Percentiles rank a stretch among this genome's conserved stretches.
Conservation (phyloP, 1,139 yeast species). For the Lizanozyma gosingica region DNA sequence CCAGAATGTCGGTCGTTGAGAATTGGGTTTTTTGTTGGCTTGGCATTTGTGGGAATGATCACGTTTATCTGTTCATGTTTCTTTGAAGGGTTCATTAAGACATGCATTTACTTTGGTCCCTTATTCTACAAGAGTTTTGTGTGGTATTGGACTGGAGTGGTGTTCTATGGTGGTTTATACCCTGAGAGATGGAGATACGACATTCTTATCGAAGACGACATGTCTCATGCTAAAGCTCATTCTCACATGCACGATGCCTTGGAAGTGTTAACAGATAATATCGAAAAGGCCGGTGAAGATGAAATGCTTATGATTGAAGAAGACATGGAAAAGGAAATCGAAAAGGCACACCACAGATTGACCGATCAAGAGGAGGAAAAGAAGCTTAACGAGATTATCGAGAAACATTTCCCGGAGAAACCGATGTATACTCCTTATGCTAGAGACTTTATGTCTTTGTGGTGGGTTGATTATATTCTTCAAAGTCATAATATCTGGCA, state of each 20-base stretch:
- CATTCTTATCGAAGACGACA: slow-evolving; percentile 30
- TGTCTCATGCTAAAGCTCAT: slow-evolving; percentile 9
- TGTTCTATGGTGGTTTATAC: slow-evolving; percentile 77
- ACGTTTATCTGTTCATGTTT: slow-evolving; percentile 52
- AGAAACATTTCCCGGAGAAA: slow-evolving; percentile 43
- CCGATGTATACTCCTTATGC: slow-evolving; percentile 39
- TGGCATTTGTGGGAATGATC: slow-evolving; percentile 67
- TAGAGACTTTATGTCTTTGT: slow-evolving; percentile 51
- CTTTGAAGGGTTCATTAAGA: slow-evolving; percentile 46
- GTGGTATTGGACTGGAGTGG: slow-evolving; percentile 77
- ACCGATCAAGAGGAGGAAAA: slow-evolving; percentile 5
- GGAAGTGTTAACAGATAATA: slow-evolving; percentile 28
- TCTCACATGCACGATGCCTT: slow-evolving; percentile 20
- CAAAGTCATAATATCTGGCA: slow-evolving; percentile 94
- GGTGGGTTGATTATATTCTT: slow-evolving; percentile 76
- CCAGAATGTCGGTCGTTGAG: slow-evolving; percentile 78
- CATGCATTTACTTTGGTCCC: slow-evolving; percentile 52
- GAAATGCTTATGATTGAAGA: slow-evolving; percentile 31
- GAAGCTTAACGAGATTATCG: slow-evolving; percentile 28
- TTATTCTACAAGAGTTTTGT: slow-evolving; percentile 51
- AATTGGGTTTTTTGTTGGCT: slow-evolving; percentile 72
- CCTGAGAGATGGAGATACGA: slow-evolving; percentile 87
- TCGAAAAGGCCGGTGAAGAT: slow-evolving; percentile 36
- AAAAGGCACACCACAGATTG: slow-evolving; percentile 7
- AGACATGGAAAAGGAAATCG: slow-evolving; percentile 29